Conservation (phyloP, 345 rosid species). For the Corymbia maculata region DNA sequence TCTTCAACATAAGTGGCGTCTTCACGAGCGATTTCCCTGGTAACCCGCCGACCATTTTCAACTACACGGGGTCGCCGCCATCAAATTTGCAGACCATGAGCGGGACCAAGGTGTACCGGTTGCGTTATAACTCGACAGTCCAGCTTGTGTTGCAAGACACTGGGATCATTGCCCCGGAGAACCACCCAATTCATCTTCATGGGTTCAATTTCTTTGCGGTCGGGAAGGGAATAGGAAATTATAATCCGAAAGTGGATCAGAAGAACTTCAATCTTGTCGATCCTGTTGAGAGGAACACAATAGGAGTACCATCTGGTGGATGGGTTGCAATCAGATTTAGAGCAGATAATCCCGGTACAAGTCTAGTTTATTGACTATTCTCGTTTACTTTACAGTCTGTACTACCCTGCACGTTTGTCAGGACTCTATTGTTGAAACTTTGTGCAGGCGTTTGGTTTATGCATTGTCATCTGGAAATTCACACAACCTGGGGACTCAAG, state of each 20-base stretch:
- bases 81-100: neutral
- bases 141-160: neutral
- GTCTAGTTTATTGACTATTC: neutral
- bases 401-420: neutral
- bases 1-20: neutral
- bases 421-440: neutral
- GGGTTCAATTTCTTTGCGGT: neutral
- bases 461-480: neutral
- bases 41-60: neutral
- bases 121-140: neutral
- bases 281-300: neutral
- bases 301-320: neutral
- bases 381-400: neutral
- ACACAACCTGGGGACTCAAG: neutral
- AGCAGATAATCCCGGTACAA: slow-evolving; percentile 90
- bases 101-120: neutral
- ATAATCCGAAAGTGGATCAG: neutral
- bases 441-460: neutral
- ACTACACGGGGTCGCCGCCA: neutral
- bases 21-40: neutral
- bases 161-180: neutral
- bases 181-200: neutral
- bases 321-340: neutral
- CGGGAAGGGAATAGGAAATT: neutral
- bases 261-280: neutral